Conservation (phyloP, 495 filamentous ascomycete genomes). For the Penicillium soppii region DNA sequence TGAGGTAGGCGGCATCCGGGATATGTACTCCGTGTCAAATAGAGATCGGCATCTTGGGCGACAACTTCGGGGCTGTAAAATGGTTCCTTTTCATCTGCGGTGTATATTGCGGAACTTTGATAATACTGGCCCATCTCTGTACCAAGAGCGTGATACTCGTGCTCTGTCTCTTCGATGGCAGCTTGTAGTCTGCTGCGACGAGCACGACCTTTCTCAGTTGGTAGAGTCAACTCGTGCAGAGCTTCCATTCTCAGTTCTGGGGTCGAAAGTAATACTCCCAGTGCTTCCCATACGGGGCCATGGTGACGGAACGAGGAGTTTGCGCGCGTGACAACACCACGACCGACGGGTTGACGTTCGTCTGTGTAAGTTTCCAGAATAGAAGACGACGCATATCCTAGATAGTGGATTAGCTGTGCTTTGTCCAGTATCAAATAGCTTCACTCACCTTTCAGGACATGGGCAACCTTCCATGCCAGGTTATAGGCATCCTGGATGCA, state of each 20-base stretch:
- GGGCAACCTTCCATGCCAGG: constrained; percentile 56
- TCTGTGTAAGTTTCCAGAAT: constrained; percentile 44
- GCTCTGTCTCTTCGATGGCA: constrained; percentile 37
- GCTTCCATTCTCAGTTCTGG: constrained; percentile 29
- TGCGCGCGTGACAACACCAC: constrained; percentile 46
- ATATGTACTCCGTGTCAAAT: constrained; percentile 34
- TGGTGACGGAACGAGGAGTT: constrained; percentile 51
- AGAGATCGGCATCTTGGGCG: constrained; percentile 31
- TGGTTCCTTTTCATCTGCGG: constrained; percentile 31
- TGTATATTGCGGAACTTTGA: constrained; percentile 30
- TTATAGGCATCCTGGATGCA: constrained; percentile 58
- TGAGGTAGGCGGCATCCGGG: constrained; percentile 54
- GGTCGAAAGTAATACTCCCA: constrained; percentile 37
- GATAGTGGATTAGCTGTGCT: not conserved
- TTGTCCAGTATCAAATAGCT: constrained; percentile 29
- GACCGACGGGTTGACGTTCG: constrained; percentile 52
- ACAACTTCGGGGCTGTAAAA: constrained; percentile 25
- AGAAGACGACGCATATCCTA: constrained; percentile 34
- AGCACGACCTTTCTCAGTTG: constrained; percentile 30
- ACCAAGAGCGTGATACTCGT: constrained; percentile 51
- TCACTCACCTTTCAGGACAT: constrained; percentile 37
- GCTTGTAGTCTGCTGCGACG: constrained; percentile 30
- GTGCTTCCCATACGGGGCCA: constrained; percentile 39
- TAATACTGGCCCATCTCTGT: constrained; percentile 54
- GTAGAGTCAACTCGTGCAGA: constrained; percentile 31